phyloP scores from a whole-genome alignment of 2,329 filamentous ascomycete genomes.

The Ceratocystiopsis sp. region DNA sequence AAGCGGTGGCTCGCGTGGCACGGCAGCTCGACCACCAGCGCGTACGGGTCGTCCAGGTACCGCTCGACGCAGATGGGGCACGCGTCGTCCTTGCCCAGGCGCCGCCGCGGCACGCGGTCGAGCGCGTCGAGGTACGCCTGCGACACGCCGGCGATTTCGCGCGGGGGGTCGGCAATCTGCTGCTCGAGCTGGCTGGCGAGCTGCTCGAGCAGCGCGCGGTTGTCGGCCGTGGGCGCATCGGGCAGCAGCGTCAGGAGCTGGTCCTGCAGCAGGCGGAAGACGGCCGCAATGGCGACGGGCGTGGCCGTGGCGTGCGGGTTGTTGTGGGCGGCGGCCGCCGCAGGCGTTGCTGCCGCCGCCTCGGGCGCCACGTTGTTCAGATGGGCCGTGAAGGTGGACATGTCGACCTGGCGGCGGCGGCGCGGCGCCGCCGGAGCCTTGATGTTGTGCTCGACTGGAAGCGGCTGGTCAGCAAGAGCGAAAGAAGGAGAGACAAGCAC shows the following conservation, averaged over 20 bases:
- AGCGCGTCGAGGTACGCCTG: conserved; percentile 43
- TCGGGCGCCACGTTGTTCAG: conserved; percentile 31
- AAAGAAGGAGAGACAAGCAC: not conserved
- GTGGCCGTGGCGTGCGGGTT: conserved; percentile 43
- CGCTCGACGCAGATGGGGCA: conserved; percentile 48
- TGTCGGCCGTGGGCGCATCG: conserved; percentile 29
- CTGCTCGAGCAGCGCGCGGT: conserved; percentile 30
- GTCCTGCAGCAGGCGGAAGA: conserved; percentile 42
- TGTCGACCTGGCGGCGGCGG: conserved; percentile 39
- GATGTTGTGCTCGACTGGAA: conserved; percentile 47
- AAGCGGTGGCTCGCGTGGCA: conserved; percentile 42
- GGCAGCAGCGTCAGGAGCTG: conserved; percentile 34
- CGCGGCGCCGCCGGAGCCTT: conserved; percentile 24
- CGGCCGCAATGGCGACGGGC: conserved; percentile 37
- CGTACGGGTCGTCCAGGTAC: conserved; percentile 44
- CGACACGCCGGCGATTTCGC: conserved; percentile 33
- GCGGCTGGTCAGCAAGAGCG: not conserved
- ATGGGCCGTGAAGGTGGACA: conserved; percentile 44
- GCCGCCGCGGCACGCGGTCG: conserved; percentile 38
- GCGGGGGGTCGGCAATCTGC: conserved; percentile 35
- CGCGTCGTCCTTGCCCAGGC: conserved; percentile 30
- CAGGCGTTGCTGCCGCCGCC: conserved; percentile 11
- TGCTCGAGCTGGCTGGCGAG: conserved; percentile 30
- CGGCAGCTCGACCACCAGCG: conserved; percentile 46
- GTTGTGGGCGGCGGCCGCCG: conserved; percentile 13